Conservation (phyloP, 169 alveolate species). For the Cryptosporidium meleagridis region DNA sequence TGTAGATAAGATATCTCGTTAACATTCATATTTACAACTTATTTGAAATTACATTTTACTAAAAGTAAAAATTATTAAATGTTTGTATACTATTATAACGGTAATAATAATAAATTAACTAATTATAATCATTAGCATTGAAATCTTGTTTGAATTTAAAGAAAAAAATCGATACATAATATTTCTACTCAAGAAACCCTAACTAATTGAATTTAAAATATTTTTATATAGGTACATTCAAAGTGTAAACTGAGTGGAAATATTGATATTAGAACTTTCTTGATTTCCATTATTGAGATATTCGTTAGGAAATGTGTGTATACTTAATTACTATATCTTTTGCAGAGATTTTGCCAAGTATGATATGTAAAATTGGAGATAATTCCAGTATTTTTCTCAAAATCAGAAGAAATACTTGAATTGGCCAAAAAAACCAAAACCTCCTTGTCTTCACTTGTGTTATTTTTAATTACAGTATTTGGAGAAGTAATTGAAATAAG, state of each 20-base stretch:
- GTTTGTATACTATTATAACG: no score
- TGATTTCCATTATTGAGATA: background rate
- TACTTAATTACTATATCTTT: background rate
- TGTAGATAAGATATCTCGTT: background rate
- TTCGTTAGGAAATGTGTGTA: background rate
- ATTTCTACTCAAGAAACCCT: background rate
- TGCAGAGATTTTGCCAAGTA: conserved; percentile 15
- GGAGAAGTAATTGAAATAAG: conserved; percentile 12
- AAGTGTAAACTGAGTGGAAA: background rate
- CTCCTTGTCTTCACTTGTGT: background rate
- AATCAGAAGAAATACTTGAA: background rate
- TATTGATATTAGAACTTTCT: no score
- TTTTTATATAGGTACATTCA: background rate
- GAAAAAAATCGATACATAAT: no score
- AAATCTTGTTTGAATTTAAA: background rate
- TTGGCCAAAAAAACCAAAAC: conserved; percentile 9
- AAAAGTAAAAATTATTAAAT: no score
- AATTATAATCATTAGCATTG: background rate
- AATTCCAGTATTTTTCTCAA: conserved; percentile 58
- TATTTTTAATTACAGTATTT: background rate
- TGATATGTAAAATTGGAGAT: conserved; percentile 43
- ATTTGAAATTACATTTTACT: background rate
- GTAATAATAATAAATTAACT: no score
- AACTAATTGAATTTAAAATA: background rate
- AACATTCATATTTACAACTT: no score